Base-by-base conservation (phyloP, 805 yeast species). In the Metschnikowia arizonensis region DNA sequence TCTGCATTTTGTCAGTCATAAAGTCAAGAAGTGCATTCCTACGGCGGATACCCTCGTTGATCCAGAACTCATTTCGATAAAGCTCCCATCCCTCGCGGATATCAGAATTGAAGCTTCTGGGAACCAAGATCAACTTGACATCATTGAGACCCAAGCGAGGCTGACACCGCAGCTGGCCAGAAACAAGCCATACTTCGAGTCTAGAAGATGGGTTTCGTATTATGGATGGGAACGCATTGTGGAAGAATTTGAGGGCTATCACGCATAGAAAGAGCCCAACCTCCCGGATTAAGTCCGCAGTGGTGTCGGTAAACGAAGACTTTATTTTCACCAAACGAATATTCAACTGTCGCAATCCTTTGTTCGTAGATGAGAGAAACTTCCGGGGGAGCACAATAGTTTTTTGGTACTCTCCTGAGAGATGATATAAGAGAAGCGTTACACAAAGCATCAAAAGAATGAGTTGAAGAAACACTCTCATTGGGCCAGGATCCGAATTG, bases 61-160 rank as follows among this genome's bases (percentile, higher is more conserved):
- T 79, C 97, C 98, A 93, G 60, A 89, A 93, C 61, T 90, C 97
- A 54, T 86, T 87, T 48, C 99, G 68, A 58, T 90, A 91, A 33
- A 88, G 64, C 58, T 91, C 99, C 98, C 99, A 91, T 8, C 88
- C 90, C 62, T 90, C 97, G 50, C 97, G 76, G 5, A 85, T 79
- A 40, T 85, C 90, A 0, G 93, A 81, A 48, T 80, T 79, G 64
- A 91, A 93, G 1, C 83, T 82, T 41, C 96, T 71, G 3, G 97
- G 85, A 47, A 84, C 83, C 45, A 93, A 69, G 8, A 88, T 85
- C 7, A 93, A 62, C 61, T 89, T 90, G 10, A 90, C 88, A 53
- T 86, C 88, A 21, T 78, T 77, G 29, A 71, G 63, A 0, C 95
- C 96, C n/a, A 78, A 73, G 49, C 84, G 65, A 0, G 85, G 82